Conservation (phyloP, 176 grass and related monocot species). For the Phoenix roebelenii region DNA sequence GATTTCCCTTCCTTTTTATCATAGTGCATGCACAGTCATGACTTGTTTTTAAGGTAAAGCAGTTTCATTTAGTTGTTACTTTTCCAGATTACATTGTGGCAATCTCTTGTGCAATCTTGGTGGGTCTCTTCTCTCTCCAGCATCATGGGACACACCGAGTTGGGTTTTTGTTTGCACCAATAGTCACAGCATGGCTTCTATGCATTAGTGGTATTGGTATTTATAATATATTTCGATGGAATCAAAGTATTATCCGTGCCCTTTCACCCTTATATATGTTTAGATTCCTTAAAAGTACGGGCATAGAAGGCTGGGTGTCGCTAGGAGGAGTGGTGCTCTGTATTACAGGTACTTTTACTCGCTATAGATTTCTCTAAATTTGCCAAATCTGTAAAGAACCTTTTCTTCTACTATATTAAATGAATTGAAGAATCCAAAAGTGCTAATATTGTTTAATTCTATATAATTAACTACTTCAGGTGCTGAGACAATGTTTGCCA, state of each 20-base stretch:
- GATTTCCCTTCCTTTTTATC: neutral
- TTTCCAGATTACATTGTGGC: neutral
- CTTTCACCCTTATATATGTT: conserved; percentile 1
- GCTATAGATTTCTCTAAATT: no score
- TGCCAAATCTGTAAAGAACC: no score
- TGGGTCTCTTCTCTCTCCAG: conserved; percentile 6
- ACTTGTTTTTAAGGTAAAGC: no score
- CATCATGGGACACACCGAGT: neutral
- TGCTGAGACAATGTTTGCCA: conserved; percentile 3
- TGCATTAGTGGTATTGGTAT: neutral
- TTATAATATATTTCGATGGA: conserved; percentile 1
- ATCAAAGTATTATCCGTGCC: neutral
- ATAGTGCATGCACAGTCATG: neutral
- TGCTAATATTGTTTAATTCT: no score
- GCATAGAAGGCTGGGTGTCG: conserved; percentile 1
- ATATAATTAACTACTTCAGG: neutral
- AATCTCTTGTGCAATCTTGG: conserved; percentile 3
- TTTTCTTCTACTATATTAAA: no score
- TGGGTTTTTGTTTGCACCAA: neutral
- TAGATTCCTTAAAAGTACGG: neutral
- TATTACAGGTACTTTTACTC: neutral
- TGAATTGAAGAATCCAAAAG: no score
- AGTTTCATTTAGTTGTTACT: neutral
- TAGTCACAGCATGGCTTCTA: conserved; percentile 7
- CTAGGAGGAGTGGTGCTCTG: neutral